phyloP scores from a whole-genome alignment of 2,329 filamentous ascomycete species.

The Ophiostoma pallidulum region DNA sequence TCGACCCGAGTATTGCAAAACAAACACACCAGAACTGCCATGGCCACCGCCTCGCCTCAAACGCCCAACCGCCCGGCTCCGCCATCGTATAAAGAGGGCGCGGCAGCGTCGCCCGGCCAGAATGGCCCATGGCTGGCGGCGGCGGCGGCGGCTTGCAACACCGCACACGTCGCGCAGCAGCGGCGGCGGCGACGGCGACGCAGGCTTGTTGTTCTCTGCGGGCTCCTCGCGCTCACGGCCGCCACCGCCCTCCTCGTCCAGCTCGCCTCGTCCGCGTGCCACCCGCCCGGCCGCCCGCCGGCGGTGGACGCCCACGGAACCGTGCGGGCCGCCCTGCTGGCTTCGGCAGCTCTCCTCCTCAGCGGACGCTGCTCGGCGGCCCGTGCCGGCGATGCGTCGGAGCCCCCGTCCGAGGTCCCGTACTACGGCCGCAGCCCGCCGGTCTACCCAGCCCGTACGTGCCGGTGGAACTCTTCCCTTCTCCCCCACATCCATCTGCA shows the following conservation, averaged over 20 bases:
- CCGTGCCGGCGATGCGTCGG: background rate
- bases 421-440: conserved; percentile 28
- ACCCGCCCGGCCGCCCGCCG: too few species aligned
- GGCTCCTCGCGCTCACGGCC: background rate
- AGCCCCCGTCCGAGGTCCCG: conserved; percentile 20
- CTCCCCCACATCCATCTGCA: too few species aligned
- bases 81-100: too few species aligned
- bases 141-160: too few species aligned
- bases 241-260: background rate
- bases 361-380: background rate
- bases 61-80: too few species aligned
- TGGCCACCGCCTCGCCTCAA: too few species aligned
- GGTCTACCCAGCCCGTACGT: conserved; percentile 26
- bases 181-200: background rate
- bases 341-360: conserved; percentile 1
- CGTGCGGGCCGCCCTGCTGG: background rate
- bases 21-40: too few species aligned
- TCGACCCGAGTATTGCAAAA: too few species aligned
- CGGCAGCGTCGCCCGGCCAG: too few species aligned
- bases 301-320: background rate
- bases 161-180: too few species aligned
- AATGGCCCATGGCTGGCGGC: too few species aligned
- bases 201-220: background rate
- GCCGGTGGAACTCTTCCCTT: too few species aligned
- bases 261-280: background rate